A percentile compares a stretch with the other conserved stretches of the same genome.
phyloP scores from a whole-genome alignment of 257 asterid genomes.

The Penstemon eatonii region DNA sequence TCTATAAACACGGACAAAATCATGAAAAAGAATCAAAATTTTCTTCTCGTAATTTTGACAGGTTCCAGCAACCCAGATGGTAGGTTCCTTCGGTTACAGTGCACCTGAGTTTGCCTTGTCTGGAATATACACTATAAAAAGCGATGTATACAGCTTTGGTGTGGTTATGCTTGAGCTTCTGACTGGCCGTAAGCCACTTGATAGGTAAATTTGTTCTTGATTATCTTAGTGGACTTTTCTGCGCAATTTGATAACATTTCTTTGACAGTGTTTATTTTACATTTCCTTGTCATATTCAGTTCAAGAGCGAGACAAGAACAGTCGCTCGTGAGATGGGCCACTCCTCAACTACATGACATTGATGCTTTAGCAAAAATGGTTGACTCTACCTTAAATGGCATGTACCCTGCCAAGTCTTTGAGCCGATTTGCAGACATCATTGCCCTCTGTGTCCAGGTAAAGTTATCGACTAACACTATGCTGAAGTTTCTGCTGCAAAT shows the following conservation, averaged over 20 bases:
- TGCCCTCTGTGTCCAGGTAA: constrained; percentile 97
- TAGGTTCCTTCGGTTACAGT: constrained; percentile 91
- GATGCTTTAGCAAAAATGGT: constrained; percentile 98
- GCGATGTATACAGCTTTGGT: constrained; percentile 95
- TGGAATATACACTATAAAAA: constrained; percentile 89
- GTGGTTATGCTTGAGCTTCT: constrained; percentile 96
- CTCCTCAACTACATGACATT: constrained; percentile 97
- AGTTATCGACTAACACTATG: constrained; percentile 6
- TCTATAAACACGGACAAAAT: background rate
- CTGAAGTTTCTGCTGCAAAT: background rate
- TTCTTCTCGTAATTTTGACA: constrained; percentile 34
- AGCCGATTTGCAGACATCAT: constrained; percentile 95
- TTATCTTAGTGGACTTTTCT: too few species aligned
- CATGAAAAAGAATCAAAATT: background rate
- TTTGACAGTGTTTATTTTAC: background rate
- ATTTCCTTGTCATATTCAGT: constrained; percentile 39
- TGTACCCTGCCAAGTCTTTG: constrained; percentile 97
- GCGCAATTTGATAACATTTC: too few species aligned
- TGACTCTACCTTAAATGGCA: constrained; percentile 83
- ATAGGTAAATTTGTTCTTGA: constrained; percentile 51
- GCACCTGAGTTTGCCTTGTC: constrained; percentile 98
- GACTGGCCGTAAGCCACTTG: constrained; percentile 98
- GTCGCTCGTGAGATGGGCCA: constrained; percentile 97
- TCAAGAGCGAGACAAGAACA: constrained; percentile 88
- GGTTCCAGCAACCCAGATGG: constrained; percentile 79